phyloP scores from a whole-genome alignment of 169 alveolate species.

The Cryptosporidium viatorum region DNA sequence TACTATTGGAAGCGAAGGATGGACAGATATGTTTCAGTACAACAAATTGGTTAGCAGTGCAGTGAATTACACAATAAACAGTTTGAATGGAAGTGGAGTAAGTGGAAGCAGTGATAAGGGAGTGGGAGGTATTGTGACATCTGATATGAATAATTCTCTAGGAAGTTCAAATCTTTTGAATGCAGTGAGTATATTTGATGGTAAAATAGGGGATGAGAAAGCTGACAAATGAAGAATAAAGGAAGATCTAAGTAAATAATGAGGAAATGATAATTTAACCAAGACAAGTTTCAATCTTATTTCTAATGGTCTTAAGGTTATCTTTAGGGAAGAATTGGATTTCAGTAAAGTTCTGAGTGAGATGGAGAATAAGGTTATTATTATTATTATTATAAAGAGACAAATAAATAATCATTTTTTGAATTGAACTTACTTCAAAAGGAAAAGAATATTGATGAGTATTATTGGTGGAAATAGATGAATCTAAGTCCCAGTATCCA shows the following conservation, averaged over 20 bases:
- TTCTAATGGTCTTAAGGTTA: background rate
- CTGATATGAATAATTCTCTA: background rate
- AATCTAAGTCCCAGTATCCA: constrained; percentile 9
- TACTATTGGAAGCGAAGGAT: constrained; percentile 1
- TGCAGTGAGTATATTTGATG: constrained; percentile 25
- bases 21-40: constrained; percentile 46
- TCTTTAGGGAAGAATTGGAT: constrained; percentile 15
- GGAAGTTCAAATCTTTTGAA: background rate
- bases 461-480: background rate
- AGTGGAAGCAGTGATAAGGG: background rate
- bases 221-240: background rate
- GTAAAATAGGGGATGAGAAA: background rate
- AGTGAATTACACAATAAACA: constrained; percentile 17
- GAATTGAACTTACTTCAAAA: background rate
- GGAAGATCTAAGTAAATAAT: too few relatives aligned
- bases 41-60: constrained; percentile 27
- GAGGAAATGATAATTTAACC: background rate
- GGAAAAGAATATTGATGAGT: background rate
- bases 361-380: background rate
- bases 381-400: too few relatives aligned
- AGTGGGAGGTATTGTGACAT: background rate
- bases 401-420: background rate
- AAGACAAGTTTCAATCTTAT: constrained; percentile 26
- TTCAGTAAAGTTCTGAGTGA: background rate
- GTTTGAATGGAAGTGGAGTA: background rate